Conservation (phyloP, 495 filamentous ascomycete species). For the Neurospora sp. region DNA sequence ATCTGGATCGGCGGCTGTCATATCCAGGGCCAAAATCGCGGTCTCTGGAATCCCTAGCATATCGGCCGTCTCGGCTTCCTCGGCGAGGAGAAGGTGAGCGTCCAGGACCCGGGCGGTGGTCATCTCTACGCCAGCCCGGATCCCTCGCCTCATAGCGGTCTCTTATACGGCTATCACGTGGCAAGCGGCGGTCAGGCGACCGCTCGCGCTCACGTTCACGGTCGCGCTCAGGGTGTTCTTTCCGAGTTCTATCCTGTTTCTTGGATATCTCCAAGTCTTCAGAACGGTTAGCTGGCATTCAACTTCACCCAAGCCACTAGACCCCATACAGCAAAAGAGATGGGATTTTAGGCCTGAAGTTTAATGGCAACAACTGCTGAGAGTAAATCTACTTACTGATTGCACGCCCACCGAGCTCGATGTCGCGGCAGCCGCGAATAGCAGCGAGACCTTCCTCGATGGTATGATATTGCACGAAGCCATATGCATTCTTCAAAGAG, state of each 20-base stretch:
- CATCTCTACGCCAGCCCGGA: slow-evolving; percentile 44
- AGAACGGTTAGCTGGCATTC: slow-evolving; percentile 6
- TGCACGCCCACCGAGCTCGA: slow-evolving; percentile 67
- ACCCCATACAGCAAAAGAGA: not conserved
- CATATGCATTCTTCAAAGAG: slow-evolving; percentile 93
- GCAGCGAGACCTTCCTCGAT: slow-evolving; percentile 60
- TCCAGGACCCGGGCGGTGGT: slow-evolving; percentile 44
- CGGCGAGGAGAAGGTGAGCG: slow-evolving; percentile 43
- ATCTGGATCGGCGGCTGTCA: slow-evolving; percentile 50
- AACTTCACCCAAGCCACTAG: not conserved
- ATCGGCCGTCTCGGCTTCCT: slow-evolving; percentile 30
- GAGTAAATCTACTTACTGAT: slow-evolving; percentile 62
- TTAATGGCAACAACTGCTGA: not conserved
- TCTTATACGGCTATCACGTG: slow-evolving; percentile 11
- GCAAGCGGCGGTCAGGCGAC: slow-evolving; percentile 21
- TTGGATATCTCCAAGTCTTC: slow-evolving; percentile 91
- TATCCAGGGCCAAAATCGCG: slow-evolving; percentile 29
- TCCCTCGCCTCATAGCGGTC: slow-evolving; percentile 36
- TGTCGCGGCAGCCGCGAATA: slow-evolving; percentile 66
- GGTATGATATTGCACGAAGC: slow-evolving; percentile 90
- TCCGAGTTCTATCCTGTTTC: slow-evolving; percentile 63
- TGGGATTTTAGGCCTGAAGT: not conserved
- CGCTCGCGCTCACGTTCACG: slow-evolving; percentile 13
- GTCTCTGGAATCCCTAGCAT: slow-evolving; percentile 24
- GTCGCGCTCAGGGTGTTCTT: slow-evolving; percentile 23